phyloP scores from a whole-genome alignment of 2,329 filamentous ascomycete genomes.

The Trichophyton rubrum region DNA sequence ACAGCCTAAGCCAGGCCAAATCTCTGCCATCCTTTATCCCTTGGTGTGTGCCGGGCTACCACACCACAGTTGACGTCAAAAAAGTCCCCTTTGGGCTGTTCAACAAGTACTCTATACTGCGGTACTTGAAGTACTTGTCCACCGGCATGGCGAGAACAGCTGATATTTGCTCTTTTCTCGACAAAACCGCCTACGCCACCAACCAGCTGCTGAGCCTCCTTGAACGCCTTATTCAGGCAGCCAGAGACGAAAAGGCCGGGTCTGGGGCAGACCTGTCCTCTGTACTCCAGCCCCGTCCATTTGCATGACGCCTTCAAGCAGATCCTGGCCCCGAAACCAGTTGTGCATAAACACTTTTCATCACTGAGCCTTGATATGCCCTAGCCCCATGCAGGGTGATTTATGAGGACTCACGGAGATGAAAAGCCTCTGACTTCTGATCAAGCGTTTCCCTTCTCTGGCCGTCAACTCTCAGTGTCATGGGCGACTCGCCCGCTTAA shows the following conservation, averaged over 20 bases:
- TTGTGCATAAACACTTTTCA: neutral
- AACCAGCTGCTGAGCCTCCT: neutral
- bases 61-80: neutral
- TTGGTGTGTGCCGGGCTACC: neutral
- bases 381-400: conserved; percentile 1
- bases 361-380: neutral
- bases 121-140: neutral
- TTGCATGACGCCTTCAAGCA: conserved; percentile 1
- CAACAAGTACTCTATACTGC: no score
- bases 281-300: neutral
- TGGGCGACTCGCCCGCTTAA: neutral
- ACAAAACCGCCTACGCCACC: neutral
- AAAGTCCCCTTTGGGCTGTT: neutral
- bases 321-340: conserved; percentile 2
- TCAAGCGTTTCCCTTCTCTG: neutral
- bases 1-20: neutral
- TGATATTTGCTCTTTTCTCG: neutral
- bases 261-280: neutral
- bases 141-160: neutral
- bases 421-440: neutral
- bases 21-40: neutral
- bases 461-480: neutral
- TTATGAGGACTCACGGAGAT: neutral
- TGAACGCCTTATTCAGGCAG: neutral
- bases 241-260: neutral